Percentiles rank a stretch among this genome's conserved stretches.
These are phyloP conservation scores for Lactifluus pinguis DNA, from an alignment of 768 basidiomycete species.

Conservation along the genomic window DNA sequence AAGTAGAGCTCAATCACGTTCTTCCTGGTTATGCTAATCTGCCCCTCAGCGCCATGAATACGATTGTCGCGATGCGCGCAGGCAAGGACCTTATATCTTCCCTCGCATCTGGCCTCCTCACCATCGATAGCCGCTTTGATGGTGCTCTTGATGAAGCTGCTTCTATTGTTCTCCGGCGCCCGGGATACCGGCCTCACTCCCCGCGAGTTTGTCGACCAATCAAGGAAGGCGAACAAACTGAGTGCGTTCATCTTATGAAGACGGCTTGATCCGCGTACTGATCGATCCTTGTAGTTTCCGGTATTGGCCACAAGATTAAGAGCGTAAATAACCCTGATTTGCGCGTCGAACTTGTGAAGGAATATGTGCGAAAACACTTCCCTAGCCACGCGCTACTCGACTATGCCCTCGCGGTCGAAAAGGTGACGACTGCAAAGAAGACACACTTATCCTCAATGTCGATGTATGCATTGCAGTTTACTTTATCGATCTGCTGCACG, in stretches of 20 bases:
- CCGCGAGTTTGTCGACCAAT: constrained; percentile 95
- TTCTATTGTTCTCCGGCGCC: constrained; percentile 87
- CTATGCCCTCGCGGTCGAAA: constrained; percentile 94
- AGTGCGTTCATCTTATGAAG: constrained; percentile 42
- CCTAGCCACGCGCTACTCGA: constrained; percentile 88
- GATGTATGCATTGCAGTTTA: constrained; percentile 94
- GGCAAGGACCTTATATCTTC: constrained; percentile 98
- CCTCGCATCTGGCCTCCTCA: constrained; percentile 89
- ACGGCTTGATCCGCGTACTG: background rate
- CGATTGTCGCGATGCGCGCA: constrained; percentile 97
- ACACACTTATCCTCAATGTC: constrained; percentile 94
- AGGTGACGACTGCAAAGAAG: constrained; percentile 97
- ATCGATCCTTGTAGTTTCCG: constrained; percentile 51
- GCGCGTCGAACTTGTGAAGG: constrained; percentile 89
- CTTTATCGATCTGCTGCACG: constrained; percentile 90
- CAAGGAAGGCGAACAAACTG: constrained; percentile 88
- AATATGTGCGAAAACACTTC: constrained; percentile 94
- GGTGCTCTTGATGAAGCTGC: constrained; percentile 98
- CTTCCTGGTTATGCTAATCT: constrained; percentile 2
- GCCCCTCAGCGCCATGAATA: constrained; percentile 80
- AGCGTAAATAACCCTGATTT: constrained; percentile 93
- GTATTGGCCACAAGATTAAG: constrained; percentile 99
- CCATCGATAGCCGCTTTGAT: constrained; percentile 96
- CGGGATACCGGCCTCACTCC: constrained; percentile 88
- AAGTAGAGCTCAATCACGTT: constrained; percentile 3